These are phyloP conservation scores for Cephalotrichum gorgonifer DNA, from an alignment of 2,329 filamentous ascomycete genomes.

Conservation along the genomic window DNA sequence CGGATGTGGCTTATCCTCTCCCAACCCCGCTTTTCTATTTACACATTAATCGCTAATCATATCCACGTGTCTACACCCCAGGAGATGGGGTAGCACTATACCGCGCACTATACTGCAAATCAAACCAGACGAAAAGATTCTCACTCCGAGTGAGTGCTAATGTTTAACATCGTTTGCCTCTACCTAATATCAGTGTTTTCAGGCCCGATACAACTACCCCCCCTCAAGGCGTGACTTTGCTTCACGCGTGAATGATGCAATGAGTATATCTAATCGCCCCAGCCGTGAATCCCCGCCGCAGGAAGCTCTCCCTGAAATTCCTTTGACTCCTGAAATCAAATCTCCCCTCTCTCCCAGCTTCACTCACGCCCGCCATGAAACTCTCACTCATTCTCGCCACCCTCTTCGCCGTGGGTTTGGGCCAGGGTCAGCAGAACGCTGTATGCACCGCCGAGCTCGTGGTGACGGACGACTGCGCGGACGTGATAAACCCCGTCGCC, in stretches of 20 bases:
- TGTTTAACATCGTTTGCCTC: background rate
- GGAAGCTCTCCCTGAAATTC: background rate
- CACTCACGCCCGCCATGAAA: background rate
- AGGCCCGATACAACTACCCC: no score
- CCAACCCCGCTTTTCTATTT: background rate
- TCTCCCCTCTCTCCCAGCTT: background rate
- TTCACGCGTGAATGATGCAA: background rate
- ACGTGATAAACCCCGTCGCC: constrained; percentile 26
- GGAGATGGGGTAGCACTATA: background rate
- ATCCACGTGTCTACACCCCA: background rate
- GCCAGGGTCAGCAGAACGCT: constrained; percentile 14
- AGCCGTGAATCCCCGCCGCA: background rate
- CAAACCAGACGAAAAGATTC: background rate
- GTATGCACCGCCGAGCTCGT: constrained; percentile 23
- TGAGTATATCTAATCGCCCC: background rate
- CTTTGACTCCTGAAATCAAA: background rate
- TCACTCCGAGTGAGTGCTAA: background rate
- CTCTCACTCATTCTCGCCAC: constrained; percentile 11
- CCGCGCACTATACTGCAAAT: background rate
- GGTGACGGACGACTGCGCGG: constrained; percentile 24
- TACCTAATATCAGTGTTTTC: no score
- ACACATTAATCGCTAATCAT: background rate
- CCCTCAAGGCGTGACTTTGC: background rate
- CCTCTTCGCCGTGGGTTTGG: constrained; percentile 11
- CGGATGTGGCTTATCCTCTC: background rate